phyloP scores from a whole-genome alignment of 2,329 filamentous ascomycete species.

The Cytospora piceicola region DNA sequence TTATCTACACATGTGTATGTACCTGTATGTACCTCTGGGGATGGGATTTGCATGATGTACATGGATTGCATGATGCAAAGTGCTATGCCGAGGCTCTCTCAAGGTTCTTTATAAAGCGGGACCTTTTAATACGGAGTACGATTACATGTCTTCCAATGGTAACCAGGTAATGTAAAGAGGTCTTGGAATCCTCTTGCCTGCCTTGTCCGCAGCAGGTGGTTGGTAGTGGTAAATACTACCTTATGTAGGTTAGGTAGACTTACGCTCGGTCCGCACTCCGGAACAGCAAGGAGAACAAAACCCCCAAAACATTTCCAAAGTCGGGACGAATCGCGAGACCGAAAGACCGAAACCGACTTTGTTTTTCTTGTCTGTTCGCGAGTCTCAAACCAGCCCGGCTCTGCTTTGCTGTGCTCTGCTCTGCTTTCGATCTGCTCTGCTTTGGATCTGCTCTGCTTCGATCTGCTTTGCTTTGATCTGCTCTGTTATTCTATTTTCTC shows the following conservation, averaged over 20 bases:
- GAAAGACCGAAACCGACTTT: background rate
- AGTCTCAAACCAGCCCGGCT: too few relatives aligned
- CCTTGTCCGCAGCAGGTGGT: too few relatives aligned
- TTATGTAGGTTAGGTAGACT: too few relatives aligned
- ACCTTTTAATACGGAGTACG: background rate
- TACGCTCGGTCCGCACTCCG: background rate
- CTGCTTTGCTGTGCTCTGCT: background rate
- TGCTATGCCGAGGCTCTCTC: background rate
- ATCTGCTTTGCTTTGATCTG: too few relatives aligned
- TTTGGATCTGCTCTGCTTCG: too few relatives aligned
- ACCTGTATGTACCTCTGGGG: background rate
- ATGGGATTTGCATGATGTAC: background rate
- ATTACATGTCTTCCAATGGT: too few relatives aligned
- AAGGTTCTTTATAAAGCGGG: background rate
- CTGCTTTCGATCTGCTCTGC: background rate
- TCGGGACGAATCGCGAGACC: background rate
- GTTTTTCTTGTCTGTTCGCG: too few relatives aligned
- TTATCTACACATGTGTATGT: background rate
- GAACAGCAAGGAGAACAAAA: background rate
- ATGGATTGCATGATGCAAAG: background rate
- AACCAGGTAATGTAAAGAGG: too few relatives aligned
- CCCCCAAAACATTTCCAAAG: background rate
- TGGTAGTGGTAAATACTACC: too few relatives aligned
- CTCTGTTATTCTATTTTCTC: too few relatives aligned
- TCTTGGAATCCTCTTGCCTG: too few relatives aligned